Conservation (phyloP, 2,329 filamentous ascomycete species). For the Exophiala phaeomuriformis region DNA sequence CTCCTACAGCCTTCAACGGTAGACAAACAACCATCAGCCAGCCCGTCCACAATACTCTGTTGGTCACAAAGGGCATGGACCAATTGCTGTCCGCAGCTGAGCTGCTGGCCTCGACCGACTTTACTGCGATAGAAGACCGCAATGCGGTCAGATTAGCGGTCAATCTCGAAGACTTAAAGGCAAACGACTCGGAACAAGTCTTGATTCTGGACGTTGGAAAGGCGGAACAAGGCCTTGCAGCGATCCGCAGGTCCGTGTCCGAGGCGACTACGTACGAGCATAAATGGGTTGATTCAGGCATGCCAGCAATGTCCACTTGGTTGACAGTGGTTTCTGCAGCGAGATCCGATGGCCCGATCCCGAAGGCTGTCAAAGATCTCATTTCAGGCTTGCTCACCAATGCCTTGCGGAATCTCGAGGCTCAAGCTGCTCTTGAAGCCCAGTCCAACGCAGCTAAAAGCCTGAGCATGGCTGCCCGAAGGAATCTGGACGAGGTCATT, state of each 20-base stretch:
- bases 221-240: slow-evolving; percentile 56
- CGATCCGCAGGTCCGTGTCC: slow-evolving; percentile 61
- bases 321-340: slow-evolving; percentile 35
- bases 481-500: slow-evolving; percentile 53
- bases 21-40: slow-evolving; percentile 62
- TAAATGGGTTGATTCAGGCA: slow-evolving; percentile 64
- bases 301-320: slow-evolving; percentile 61
- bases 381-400: slow-evolving; percentile 57
- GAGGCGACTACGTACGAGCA: slow-evolving; percentile 67
- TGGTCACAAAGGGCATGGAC: slow-evolving; percentile 65
- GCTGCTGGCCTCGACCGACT: slow-evolving; percentile 31
- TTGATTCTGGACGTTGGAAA: slow-evolving; percentile 56
- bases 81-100: slow-evolving; percentile 48
- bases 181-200: slow-evolving; percentile 30
- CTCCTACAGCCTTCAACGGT: slow-evolving; percentile 57
- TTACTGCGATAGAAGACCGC: slow-evolving; percentile 33
- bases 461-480: slow-evolving; percentile 35
- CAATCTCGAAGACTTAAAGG: slow-evolving; percentile 45
- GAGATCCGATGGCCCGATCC: slow-evolving; percentile 46
- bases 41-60: slow-evolving; percentile 73
- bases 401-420: slow-evolving; percentile 30
- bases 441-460: slow-evolving; percentile 31
- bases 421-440: slow-evolving; percentile 28
- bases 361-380: slow-evolving; percentile 58
- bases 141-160: slow-evolving; percentile 50